Evolutionary conservation across 345 rosid genomes (phyloP).

Genomic region (Noccaea bulbosa): DNA sequence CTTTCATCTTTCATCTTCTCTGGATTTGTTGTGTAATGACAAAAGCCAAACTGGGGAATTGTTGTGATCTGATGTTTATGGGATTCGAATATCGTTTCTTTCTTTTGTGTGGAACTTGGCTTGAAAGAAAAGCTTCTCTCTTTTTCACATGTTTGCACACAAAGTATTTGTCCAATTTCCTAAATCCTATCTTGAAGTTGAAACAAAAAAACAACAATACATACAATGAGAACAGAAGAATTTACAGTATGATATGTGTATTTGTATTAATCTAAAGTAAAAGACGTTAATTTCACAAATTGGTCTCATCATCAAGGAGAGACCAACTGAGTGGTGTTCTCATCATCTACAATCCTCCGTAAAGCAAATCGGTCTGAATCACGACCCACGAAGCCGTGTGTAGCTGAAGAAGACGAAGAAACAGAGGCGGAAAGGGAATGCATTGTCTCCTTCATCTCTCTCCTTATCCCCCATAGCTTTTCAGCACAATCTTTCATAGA

Average conservation of each 20-base stretch:
- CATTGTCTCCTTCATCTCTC: conserved; percentile 54
- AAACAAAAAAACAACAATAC: background rate
- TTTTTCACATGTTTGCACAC: background rate
- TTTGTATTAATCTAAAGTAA: conserved; percentile 14
- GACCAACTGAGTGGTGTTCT: conserved; percentile 35
- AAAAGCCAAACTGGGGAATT: conserved; percentile 30
- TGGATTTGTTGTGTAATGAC: conserved; percentile 43
- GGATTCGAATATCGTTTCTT: conserved; percentile 28
- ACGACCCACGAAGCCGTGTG: conserved; percentile 36
- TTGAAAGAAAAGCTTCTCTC: background rate
- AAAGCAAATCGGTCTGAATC: conserved; percentile 34
- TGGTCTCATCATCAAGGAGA: conserved; percentile 36
- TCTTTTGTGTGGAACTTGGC: background rate
- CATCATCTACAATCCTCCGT: conserved; percentile 41
- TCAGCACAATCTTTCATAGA: conserved; percentile 76
- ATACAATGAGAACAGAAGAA: conserved; percentile 12
- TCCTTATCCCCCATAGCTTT: conserved; percentile 73
- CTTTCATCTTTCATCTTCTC: conserved; percentile 36
- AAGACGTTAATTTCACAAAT: too few relatives aligned
- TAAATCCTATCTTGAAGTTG: background rate
- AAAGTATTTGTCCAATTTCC: background rate
- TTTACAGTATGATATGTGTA: background rate
- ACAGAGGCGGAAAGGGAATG: conserved; percentile 46
- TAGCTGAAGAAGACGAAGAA: conserved; percentile 44
- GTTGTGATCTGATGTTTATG: conserved; percentile 39